phyloP scores from a whole-genome alignment of 2,329 filamentous ascomycete species.

The Aureobasidium sp. region DNA sequence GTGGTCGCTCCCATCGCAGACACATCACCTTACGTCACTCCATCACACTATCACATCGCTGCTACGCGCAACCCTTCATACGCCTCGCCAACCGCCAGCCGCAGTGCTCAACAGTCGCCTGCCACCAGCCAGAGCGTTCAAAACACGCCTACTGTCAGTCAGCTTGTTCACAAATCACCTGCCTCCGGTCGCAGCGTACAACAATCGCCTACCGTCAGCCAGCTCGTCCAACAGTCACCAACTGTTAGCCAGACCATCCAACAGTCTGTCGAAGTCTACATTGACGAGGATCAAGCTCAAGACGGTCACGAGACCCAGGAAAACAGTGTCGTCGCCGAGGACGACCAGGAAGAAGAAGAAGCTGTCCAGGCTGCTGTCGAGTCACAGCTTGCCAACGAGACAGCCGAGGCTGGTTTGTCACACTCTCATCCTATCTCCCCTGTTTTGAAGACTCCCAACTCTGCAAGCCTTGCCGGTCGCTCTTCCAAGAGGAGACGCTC shows the following conservation, averaged over 20 bases:
- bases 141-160: neutral
- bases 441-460: neutral
- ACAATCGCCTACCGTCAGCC: neutral
- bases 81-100: neutral
- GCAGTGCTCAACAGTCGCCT: neutral
- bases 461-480: neutral
- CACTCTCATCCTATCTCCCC: conserved; percentile 1
- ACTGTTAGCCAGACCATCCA: neutral
- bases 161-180: neutral
- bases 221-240: neutral
- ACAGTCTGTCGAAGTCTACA: neutral
- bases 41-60: neutral
- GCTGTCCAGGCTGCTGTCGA: conserved; percentile 7
- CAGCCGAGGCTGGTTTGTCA: conserved; percentile 8
- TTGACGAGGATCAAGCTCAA: neutral
- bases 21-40: conserved; percentile 10
- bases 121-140: neutral
- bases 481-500: neutral
- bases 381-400: conserved; percentile 5
- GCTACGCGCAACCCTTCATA: neutral
- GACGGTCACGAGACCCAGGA: neutral
- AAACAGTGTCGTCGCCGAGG: neutral
- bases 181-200: neutral
- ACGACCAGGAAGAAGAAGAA: neutral
- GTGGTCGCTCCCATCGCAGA: conserved; percentile 7